Conservation (phyloP, 495 filamentous ascomycete species). For the Aspergillus leporis region DNA sequence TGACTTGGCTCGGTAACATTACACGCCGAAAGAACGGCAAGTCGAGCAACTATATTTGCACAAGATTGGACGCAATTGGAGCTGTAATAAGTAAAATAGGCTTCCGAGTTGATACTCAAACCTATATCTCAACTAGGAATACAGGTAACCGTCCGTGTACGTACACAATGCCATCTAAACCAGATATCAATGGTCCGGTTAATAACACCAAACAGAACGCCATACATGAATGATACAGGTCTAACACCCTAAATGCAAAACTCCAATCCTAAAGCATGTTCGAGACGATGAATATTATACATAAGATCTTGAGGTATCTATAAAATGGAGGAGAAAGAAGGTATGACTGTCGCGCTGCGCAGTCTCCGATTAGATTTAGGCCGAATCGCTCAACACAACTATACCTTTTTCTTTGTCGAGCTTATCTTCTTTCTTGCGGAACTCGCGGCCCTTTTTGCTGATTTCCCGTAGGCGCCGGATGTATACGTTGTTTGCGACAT, state of each 20-base stretch:
- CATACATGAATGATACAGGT: not conserved
- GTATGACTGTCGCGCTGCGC: not conserved
- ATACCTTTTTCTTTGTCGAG: slow-evolving; percentile 40
- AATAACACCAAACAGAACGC: not conserved
- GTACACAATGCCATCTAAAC: not conserved
- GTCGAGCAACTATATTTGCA: too few species aligned
- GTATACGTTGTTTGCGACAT: slow-evolving; percentile 35
- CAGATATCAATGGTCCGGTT: not conserved
- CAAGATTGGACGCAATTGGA: too few species aligned
- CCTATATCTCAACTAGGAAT: not conserved
- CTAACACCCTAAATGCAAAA: slow-evolving; percentile 5
- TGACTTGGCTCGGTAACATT: too few species aligned
- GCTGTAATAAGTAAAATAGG: not conserved
- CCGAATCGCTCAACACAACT: slow-evolving; percentile 28
- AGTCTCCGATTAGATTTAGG: not conserved
- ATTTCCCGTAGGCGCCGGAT: slow-evolving; percentile 42
- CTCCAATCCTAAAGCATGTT: not conserved
- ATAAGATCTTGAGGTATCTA: slow-evolving; percentile 10
- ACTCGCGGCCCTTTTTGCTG: slow-evolving; percentile 45
- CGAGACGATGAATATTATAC: slow-evolving; percentile 2
- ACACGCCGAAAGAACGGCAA: too few species aligned
- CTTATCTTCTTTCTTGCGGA: slow-evolving; percentile 49
- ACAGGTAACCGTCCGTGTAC: not conserved
- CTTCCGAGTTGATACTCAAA: not conserved
- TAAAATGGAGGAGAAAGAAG: not conserved